A percentile compares a stretch with the other conserved stretches of the same genome.
Evolutionary conservation across 768 basidiomycete genomes (phyloP).

Genomic region (Neoboletus subvelutipes): DNA sequence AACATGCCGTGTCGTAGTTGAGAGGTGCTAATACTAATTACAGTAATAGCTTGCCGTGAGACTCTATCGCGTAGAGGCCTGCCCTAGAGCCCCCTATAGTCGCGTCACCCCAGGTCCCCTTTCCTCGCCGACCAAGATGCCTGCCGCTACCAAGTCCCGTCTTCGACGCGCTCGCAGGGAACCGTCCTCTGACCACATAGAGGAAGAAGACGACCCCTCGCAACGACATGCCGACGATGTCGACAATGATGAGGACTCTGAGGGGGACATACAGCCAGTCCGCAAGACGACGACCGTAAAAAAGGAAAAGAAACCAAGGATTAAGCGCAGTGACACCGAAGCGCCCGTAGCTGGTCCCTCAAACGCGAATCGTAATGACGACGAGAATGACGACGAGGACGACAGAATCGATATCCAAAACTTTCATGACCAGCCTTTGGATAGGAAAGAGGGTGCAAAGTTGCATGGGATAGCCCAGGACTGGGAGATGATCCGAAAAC

Average conservation of each 20-base stretch:
- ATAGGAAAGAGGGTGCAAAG: conserved; percentile 48
- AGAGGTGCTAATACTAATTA: too few species aligned
- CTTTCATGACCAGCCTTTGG: conserved; percentile 67
- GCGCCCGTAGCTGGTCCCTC: conserved; percentile 24
- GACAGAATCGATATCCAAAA: conserved; percentile 58
- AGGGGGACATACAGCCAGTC: conserved; percentile 41
- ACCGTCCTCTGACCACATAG: conserved; percentile 56
- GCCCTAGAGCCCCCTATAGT: conserved; percentile 27
- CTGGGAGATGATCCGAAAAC: conserved; percentile 57
- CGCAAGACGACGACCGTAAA: conserved; percentile 29
- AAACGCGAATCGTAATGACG: conserved; percentile 22
- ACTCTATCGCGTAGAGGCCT: conserved; percentile 26
- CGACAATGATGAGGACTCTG: conserved; percentile 30
- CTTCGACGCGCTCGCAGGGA: conserved; percentile 42
- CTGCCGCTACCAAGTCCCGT: conserved; percentile 38
- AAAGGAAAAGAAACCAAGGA: conserved; percentile 34
- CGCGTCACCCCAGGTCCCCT: conserved; percentile 20
- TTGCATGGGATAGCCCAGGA: conserved; percentile 59
- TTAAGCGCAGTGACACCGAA: conserved; percentile 21
- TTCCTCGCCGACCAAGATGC: conserved; percentile 27
- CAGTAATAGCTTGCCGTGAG: conserved; percentile 5
- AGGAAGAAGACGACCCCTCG: conserved; percentile 49
- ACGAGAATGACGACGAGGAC: conserved; percentile 42
- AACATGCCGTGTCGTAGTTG: conserved; percentile 18
- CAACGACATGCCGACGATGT: conserved; percentile 45